Evolutionary conservation across 257 asterid species (phyloP).

Genomic region (Primulina huaijiensis): DNA sequence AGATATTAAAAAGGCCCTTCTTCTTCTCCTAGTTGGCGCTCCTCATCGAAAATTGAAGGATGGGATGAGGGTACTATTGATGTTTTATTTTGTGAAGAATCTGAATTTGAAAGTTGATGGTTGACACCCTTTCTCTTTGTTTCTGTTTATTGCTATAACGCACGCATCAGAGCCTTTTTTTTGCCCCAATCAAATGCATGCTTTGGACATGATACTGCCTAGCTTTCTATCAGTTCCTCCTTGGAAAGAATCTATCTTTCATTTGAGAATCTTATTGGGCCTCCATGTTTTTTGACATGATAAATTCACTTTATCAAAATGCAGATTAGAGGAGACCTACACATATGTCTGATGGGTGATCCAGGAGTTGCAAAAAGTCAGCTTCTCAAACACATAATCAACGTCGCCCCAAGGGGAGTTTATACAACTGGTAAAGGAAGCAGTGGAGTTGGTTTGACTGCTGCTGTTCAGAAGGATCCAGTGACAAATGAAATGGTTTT

Average conservation of each 20-base stretch:
- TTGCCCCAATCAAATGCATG: too few species aligned
- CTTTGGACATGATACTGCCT: too few species aligned
- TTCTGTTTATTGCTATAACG: conserved; percentile 10
- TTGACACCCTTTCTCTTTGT: not conserved
- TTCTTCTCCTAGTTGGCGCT: conserved; percentile 95
- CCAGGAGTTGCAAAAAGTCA: conserved; percentile 99
- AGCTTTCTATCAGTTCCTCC: too few species aligned
- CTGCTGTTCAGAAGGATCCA: conserved; percentile 98
- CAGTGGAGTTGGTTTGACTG: conserved; percentile 99
- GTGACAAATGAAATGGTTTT: conserved; percentile 96
- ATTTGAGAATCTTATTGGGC: not conserved
- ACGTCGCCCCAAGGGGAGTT: conserved; percentile 93
- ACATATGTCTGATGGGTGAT: conserved; percentile 88
- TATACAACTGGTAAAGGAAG: conserved; percentile 98
- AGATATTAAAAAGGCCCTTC: conserved; percentile 90
- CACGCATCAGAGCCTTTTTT: too few species aligned
- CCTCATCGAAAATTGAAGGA: conserved; percentile 92
- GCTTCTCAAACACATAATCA: conserved; percentile 95
- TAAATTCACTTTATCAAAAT: not conserved
- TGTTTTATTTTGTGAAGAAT: conserved; percentile 1
- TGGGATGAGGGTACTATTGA: conserved; percentile 78
- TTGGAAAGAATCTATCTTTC: not conserved
- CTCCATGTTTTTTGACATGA: not conserved
- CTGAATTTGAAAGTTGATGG: conserved; percentile 1
- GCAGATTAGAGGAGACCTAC: conserved; percentile 87